Evolutionary conservation across 2,329 filamentous ascomycete species (phyloP).

Genomic region (Cladorrhinum sp.): DNA sequence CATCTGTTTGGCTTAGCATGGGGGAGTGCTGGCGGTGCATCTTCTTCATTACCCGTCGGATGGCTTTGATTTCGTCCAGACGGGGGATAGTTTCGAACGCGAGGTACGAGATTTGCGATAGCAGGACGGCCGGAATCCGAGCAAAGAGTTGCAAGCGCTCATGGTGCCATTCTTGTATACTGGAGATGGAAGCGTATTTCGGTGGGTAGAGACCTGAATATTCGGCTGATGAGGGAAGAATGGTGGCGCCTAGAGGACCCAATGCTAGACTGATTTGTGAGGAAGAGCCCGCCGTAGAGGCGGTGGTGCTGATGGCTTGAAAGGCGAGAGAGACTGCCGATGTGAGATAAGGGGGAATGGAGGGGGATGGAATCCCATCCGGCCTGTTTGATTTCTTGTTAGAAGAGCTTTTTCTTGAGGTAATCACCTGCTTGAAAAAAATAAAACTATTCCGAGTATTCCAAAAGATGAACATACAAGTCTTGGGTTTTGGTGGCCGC

Average conservation of each 20-base stretch:
- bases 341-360: slow-evolving; percentile 42
- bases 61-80: slow-evolving; percentile 59
- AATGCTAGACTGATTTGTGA: slow-evolving; percentile 57
- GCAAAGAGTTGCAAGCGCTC: slow-evolving; percentile 52
- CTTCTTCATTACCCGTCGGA: slow-evolving; percentile 44
- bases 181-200: slow-evolving; percentile 40
- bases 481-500: slow-evolving; percentile 41
- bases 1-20: no score
- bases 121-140: slow-evolving; percentile 34
- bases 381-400: slow-evolving; percentile 34
- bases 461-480: not conserved
- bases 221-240: slow-evolving; percentile 60
- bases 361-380: slow-evolving; percentile 39
- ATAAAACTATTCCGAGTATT: no score
- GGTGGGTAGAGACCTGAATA: slow-evolving; percentile 57
- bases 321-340: slow-evolving; percentile 44
- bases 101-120: slow-evolving; percentile 46
- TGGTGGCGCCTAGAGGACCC: slow-evolving; percentile 65
- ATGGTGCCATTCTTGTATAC: slow-evolving; percentile 55
- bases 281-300: no score
- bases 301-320: slow-evolving; percentile 33
- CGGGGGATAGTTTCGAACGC: slow-evolving; percentile 66
- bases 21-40: no score
- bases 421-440: no score
- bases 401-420: no score